Evolutionary conservation across 1,284 basidiomycete species (phyloP).

Genomic region (Meripilus lineatus): DNA sequence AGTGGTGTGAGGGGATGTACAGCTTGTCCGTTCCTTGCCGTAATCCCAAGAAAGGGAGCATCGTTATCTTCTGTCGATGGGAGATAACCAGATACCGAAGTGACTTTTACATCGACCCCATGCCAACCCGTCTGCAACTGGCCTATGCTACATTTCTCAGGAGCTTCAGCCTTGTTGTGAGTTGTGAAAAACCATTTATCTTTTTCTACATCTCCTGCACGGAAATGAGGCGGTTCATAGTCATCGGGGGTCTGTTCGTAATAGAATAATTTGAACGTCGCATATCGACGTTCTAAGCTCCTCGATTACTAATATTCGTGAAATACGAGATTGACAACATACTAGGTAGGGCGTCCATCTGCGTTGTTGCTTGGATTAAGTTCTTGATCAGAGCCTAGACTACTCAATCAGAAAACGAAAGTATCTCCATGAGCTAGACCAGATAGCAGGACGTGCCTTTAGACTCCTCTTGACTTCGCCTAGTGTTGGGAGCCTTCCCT

Average conservation of each 20-base stretch:
- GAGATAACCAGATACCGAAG: conserved; percentile 69
- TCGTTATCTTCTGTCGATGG: conserved; percentile 61
- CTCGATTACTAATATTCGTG: not conserved
- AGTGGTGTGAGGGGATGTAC: conserved; percentile 44
- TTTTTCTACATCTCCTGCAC: conserved; percentile 56
- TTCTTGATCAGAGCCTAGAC: conserved; percentile 64
- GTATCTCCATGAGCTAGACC: not conserved
- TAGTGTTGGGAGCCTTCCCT: conserved; percentile 58
- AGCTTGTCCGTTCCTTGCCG: conserved; percentile 26
- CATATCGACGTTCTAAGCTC: conserved; percentile 62
- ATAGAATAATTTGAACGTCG: conserved; percentile 82
- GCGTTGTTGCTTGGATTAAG: conserved; percentile 67
- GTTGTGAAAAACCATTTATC: conserved; percentile 78
- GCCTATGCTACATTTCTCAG: conserved; percentile 67
- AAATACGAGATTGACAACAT: conserved; percentile 20
- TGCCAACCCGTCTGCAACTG: conserved; percentile 67
- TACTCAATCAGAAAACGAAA: not conserved
- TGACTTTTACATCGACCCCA: conserved; percentile 62
- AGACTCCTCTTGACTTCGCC: conserved; percentile 71
- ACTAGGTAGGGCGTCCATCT: conserved; percentile 77
- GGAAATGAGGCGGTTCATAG: conserved; percentile 75
- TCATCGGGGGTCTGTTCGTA: conserved; percentile 68
- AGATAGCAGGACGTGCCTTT: conserved; percentile 39
- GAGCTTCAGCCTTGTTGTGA: conserved; percentile 59
- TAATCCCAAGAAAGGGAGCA: conserved; percentile 50